Percentiles rank a stretch among this genome's conserved stretches.
phyloP scores from a whole-genome alignment of 345 rosid genomes.

The Excoecaria agallocha region DNA sequence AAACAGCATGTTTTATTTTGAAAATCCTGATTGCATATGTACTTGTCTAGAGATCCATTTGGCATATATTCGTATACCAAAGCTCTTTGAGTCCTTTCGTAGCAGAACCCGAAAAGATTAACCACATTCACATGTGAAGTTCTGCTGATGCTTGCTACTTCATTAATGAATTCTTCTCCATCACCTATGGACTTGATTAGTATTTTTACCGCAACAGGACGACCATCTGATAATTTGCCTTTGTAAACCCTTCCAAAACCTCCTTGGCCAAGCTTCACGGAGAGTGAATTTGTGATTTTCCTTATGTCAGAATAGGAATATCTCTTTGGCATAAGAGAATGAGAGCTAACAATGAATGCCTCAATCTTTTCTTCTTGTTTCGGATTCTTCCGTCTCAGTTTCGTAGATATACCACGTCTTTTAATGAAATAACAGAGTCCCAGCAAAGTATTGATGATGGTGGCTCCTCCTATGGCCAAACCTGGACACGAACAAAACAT shows the following conservation, averaged over 20 bases:
- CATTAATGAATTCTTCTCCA: conserved; percentile 44
- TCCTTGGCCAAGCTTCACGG: conserved; percentile 37
- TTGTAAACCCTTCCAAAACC: conserved; percentile 38
- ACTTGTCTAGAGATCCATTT: conserved; percentile 34
- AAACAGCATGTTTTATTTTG: background rate
- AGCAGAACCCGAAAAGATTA: conserved; percentile 41
- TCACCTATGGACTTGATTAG: conserved; percentile 15
- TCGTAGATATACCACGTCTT: background rate
- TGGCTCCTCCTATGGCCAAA: background rate
- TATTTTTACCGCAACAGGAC: conserved; percentile 32
- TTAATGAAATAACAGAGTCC: background rate
- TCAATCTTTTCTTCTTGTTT: background rate
- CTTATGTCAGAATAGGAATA: conserved; percentile 14
- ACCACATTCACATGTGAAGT: conserved; percentile 37
- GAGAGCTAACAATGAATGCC: conserved; percentile 5
- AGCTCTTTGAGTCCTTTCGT: conserved; percentile 23
- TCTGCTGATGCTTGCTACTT: conserved; percentile 35
- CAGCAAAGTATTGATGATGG: background rate
- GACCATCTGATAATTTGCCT: conserved; percentile 39
- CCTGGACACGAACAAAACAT: background rate
- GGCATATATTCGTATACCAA: conserved; percentile 35
- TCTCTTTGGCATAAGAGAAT: conserved; percentile 3
- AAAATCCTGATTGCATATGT: background rate
- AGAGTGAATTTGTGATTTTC: conserved; percentile 29
- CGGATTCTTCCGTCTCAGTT: background rate